These are phyloP conservation scores for Lipomyces kockii DNA, from an alignment of 805 yeast species.

Conservation along the genomic window DNA sequence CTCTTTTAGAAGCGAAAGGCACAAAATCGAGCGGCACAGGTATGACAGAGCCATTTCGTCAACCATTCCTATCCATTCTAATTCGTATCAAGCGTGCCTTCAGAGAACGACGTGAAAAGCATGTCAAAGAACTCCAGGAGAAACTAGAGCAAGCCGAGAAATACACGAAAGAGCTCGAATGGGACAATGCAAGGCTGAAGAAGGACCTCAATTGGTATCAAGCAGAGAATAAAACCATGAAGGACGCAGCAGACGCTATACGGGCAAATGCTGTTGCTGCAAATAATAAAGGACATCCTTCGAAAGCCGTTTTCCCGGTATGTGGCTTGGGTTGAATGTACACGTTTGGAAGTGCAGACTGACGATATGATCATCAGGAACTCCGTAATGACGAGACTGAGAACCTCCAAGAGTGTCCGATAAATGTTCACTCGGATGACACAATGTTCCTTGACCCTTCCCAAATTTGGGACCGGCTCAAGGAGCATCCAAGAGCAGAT, in stretches of 20 bases:
- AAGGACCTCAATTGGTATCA: constrained; percentile 23
- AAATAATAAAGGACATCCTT: background rate
- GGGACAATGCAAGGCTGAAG: constrained; percentile 17
- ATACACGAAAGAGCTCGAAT: constrained; percentile 1
- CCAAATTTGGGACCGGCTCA: constrained; percentile 29
- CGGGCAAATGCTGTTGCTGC: constrained; percentile 6
- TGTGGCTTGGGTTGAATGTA: background rate
- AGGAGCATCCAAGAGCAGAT: constrained; percentile 20
- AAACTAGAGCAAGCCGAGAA: constrained; percentile 13
- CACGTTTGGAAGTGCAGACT: background rate
- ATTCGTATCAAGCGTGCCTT: constrained; percentile 23
- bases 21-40: constrained; percentile 33
- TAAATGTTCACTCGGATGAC: constrained; percentile 3
- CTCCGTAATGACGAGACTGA: background rate
- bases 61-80: background rate
- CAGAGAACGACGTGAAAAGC: constrained; percentile 31
- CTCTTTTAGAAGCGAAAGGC: constrained; percentile 53
- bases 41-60: background rate
- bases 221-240: constrained; percentile 23
- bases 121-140: constrained; percentile 25
- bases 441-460: constrained; percentile 8
- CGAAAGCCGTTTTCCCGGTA: constrained; percentile 20
- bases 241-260: constrained; percentile 9
- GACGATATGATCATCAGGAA: background rate
- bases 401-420: constrained; percentile 5